Percentiles rank a stretch among this genome's conserved stretches.
Evolutionary conservation across 1,139 yeast species (phyloP).

Genomic region (Pichia sp.): DNA sequence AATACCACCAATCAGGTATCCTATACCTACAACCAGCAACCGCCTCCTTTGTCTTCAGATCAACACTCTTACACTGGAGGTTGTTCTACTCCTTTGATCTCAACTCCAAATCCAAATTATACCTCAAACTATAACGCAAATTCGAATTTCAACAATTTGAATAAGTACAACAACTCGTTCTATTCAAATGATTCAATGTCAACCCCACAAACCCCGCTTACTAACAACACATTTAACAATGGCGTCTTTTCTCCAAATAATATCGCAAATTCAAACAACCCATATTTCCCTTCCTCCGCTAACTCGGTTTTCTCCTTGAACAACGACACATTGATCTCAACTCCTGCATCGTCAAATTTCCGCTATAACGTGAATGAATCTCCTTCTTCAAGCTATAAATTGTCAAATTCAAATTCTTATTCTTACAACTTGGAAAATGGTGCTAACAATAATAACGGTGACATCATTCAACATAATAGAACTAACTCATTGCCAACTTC

Average conservation of each 20-base stretch:
- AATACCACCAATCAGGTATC: no score
- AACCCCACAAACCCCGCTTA: not conserved
- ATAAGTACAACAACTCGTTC: no score
- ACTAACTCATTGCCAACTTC: slow-evolving; percentile 6
- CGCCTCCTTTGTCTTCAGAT: no score
- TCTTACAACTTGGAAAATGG: no score
- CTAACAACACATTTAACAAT: not conserved
- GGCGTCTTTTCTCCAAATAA: not conserved
- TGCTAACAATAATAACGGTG: not conserved
- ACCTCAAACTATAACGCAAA: not conserved
- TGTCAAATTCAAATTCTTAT: not conserved
- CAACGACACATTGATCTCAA: not conserved
- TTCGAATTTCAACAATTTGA: no score
- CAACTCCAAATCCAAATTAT: not conserved
- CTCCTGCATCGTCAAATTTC: not conserved
- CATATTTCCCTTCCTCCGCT: not conserved
- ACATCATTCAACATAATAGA: slow-evolving; percentile 3
- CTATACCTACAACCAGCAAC: no score
- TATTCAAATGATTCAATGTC: not conserved
- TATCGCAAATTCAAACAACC: not conserved
- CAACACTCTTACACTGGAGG: no score
- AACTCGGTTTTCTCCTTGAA: not conserved
- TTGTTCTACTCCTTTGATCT: no score
- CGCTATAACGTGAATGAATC: not conserved
- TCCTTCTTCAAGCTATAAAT: not conserved